Conservation (phyloP, 371 early-diverging fungal genomes). For the Apophysomyces sp. region DNA sequence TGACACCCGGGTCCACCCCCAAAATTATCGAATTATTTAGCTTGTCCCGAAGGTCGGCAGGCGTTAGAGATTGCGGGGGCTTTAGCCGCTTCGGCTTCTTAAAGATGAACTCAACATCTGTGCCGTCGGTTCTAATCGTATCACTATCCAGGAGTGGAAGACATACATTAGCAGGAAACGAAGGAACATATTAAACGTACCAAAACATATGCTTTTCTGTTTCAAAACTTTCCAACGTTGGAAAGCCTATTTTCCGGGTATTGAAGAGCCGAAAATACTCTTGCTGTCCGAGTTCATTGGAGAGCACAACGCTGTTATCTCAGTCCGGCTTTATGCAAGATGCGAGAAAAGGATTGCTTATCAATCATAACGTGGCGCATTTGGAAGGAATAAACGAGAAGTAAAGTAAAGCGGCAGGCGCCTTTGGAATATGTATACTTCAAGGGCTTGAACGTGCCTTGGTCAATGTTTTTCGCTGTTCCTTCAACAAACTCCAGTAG, state of each 20-base stretch:
- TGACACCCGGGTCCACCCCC: not conserved
- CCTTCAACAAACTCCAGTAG: not conserved
- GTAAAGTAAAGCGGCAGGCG: not conserved
- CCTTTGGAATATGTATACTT: conserved; percentile 4
- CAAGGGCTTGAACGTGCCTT: not conserved
- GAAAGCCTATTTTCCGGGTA: not conserved
- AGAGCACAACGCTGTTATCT: not conserved
- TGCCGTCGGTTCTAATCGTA: not conserved
- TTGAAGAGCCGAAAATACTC: not conserved
- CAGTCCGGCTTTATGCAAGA: no score
- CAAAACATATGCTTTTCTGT: not conserved
- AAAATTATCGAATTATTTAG: not conserved
- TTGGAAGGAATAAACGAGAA: no score
- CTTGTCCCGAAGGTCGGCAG: not conserved
- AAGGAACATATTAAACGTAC: not conserved
- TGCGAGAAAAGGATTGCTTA: no score
- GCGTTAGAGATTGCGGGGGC: not conserved
- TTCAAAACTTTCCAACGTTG: not conserved
- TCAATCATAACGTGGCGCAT: no score
- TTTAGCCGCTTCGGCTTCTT: not conserved
- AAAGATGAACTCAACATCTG: not conserved
- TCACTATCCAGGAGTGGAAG: not conserved
- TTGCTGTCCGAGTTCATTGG: not conserved
- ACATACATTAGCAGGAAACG: not conserved
- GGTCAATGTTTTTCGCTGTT: not conserved